Evolutionary conservation across 495 filamentous ascomycete species (phyloP), one percentile per base, ranked within the genome.

Genomic region (Podospora pseudocomata): DNA sequence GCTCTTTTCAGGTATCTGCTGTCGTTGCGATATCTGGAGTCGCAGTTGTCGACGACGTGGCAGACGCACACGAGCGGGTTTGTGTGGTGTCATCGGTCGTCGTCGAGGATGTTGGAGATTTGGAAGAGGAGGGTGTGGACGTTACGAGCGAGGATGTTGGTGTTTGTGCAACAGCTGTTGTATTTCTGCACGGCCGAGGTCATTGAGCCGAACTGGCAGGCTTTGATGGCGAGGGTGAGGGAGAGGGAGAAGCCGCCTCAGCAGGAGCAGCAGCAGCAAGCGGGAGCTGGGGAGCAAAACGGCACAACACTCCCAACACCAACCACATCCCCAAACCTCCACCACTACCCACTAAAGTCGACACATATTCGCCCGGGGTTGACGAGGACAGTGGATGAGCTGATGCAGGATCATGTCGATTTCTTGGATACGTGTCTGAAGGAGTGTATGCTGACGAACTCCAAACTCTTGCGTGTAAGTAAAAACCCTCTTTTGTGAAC

Each of bases 341-440:
- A 58, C 16, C n/a, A 58, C n/a, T 26, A 19, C 55, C 55, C n/a
- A n/a, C 55, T 19, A 3, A 49, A 49, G 15, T 49, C 39, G 13
- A 49, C 39, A 5, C 55, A 19, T 20, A 20, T 58, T 11, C 55
- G 55, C 5, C 65, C 55, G 23, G 84, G 68, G 73, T 77, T 72
- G n/a, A 92, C 91, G 67, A 85, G 93, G 54, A 99, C 95, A 0
- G 96, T 99, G 18, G 95, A 99, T 72, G 92, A 97, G 76, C 80
- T 99, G 73, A 99, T 99, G 95, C 93, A 98, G 78, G 94, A 98
- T 77, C 95, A 99, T 82, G 94, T 99, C 34, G 95, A 98, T 79
- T 98, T 98, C 77, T 78, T 99, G 65, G 95, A 97, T 73, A 97
- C 94, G 15, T 99, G 95, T 78, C 81, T 99, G 65, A 98, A 98